phyloP scores from a whole-genome alignment of 495 filamentous ascomycete species.

The Xylaria telfairii region DNA sequence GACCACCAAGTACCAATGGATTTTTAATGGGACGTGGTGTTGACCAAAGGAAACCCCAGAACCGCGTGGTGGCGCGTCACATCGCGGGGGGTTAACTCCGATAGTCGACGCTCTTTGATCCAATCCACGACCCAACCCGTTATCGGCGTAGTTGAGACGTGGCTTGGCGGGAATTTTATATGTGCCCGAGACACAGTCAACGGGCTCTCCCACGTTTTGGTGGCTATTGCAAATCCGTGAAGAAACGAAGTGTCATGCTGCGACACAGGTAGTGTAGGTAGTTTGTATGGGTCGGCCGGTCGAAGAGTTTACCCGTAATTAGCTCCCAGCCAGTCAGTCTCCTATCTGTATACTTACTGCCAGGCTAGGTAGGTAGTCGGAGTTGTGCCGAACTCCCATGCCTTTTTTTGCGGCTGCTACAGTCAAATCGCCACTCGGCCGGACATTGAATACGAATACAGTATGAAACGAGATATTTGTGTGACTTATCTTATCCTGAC shows the following conservation, averaged over 20 bases:
- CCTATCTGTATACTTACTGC: no score
- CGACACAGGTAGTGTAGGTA: not conserved
- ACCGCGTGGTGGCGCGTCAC: conserved; percentile 21
- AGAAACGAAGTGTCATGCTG: not conserved
- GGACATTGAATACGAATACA: not conserved
- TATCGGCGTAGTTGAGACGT: conserved; percentile 7
- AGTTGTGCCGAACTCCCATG: conserved; percentile 2
- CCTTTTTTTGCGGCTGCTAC: not conserved
- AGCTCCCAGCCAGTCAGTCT: not conserved
- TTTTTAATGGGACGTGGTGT: not conserved
- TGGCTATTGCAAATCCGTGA: not conserved
- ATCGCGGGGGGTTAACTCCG: conserved; percentile 15
- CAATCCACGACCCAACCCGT: conserved; percentile 2
- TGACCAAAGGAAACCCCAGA: not conserved
- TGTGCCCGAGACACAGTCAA: not conserved
- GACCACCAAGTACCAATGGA: not conserved
- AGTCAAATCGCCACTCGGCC: not conserved
- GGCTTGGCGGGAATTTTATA: conserved; percentile 1
- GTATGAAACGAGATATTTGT: not conserved
- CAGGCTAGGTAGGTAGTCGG: not conserved
- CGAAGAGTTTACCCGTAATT: conserved; percentile 14
- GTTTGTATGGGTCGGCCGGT: not conserved
- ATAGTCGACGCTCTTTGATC: not conserved
- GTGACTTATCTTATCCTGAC: not conserved
- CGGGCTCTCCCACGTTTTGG: not conserved